phyloP scores from a whole-genome alignment of 257 asterid species.

The Petunia axillaris region DNA sequence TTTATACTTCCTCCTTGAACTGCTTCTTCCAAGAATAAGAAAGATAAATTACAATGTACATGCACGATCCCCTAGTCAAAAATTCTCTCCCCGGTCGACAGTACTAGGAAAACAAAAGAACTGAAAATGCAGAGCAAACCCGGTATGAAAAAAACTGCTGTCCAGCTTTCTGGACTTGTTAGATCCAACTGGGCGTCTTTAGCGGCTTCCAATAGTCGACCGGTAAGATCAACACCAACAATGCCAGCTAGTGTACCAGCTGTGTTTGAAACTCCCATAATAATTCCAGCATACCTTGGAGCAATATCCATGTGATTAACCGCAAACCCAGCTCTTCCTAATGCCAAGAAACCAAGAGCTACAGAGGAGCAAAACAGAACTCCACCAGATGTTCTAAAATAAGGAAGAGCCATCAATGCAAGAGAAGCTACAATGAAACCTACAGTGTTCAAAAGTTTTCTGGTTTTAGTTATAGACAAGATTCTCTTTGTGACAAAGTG shows the following conservation, averaged over 20 bases:
- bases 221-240: conserved; percentile 88
- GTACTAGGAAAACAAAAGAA: conserved; percentile 64
- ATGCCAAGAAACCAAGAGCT: conserved; percentile 89
- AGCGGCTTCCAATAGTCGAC: conserved; percentile 87
- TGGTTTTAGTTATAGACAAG: conserved; percentile 68
- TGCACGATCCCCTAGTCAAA: conserved; percentile 61
- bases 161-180: conserved; percentile 84
- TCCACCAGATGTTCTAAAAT: conserved; percentile 74
- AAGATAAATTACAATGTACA: neutral
- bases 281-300: conserved; percentile 91
- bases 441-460: conserved; percentile 73
- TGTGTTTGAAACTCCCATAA: conserved; percentile 95
- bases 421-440: conserved; percentile 80
- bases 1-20: conserved; percentile 1
- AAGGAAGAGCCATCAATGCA: conserved; percentile 73
- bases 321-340: conserved; percentile 97
- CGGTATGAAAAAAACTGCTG: conserved; percentile 72
- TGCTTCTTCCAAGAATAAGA: conserved; percentile 12
- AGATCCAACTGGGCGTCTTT: conserved; percentile 69
- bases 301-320: conserved; percentile 97
- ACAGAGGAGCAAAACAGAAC: conserved; percentile 77
- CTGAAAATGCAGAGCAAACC: conserved; percentile 81
- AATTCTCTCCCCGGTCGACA: conserved; percentile 88
- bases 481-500: conserved; percentile 61
- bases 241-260: conserved; percentile 95